Evolutionary conservation across 2,329 filamentous ascomycete genomes (phyloP), one percentile per base, ranked within the genome.

Genomic region (Cladobotryum protrusum): DNA sequence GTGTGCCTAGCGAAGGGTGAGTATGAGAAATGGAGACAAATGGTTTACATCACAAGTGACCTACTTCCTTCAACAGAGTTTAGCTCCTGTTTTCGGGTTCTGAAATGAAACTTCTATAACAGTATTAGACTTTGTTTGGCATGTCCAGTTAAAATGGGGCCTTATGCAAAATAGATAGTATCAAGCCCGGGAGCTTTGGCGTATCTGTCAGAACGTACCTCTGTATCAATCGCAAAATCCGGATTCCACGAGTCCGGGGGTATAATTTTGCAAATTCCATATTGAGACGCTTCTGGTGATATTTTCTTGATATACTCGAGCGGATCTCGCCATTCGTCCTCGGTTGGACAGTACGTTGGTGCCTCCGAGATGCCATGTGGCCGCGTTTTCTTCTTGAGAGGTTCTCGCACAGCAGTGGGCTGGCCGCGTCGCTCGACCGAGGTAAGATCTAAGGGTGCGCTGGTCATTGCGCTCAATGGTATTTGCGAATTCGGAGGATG

Each of bases 1-100:
- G 87, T 55, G 92, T 96, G 63, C 90, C 89, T 95, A 29, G 6
- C 8, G 48, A 44, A 62, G 52, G 57, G 64, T 78, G 59, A 78
- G 63, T 53, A 59, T 40, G 39, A 32, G 5, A 35, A 49, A 33
- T 15, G 47, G 29, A 32, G 15, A 36, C 20, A 36, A 35, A 34
- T 34, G 52, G n/a, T 12, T 24, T 12, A 47, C 19, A 46, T 45
- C 32, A 39, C 34, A 33, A 41, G 20, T 49, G 52, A 77, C 83
- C 70, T 81, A 95, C 90, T 93, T 77, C 93, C 93, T 86, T 99
- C 93, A 44, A 97, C 89, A 14, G 91, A 95, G 69, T 99, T 99
- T 54, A 99, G 76, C 69, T 97, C 92, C 68, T 99, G 93, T 66
- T 95, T 90, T 65, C 93, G 83, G 13, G 93, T 99, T 57, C 90